These are phyloP conservation scores for Amylostereum chailletii DNA, from an alignment of 1,284 basidiomycete species.

Conservation along the genomic window DNA sequence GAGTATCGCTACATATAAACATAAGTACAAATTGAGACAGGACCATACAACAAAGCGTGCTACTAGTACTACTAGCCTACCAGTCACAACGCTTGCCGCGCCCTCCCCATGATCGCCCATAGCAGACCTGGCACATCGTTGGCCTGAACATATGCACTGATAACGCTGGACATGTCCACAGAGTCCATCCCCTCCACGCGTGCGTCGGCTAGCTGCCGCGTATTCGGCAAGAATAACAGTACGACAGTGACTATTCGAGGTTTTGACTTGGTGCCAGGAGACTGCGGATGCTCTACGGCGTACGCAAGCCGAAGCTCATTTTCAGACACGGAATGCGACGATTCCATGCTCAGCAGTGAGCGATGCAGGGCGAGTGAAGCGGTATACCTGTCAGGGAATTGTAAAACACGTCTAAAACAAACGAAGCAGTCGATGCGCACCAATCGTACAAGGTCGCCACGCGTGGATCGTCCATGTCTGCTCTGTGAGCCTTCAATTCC, in stretches of 20 bases:
- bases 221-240: constrained; percentile 62
- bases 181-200: constrained; percentile 42
- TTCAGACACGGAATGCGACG: constrained; percentile 52
- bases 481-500: constrained; percentile 46
- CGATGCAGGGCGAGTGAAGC: constrained; percentile 58
- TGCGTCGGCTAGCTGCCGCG: constrained; percentile 50
- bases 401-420: not conserved
- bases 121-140: constrained; percentile 69
- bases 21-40: not conserved
- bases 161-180: constrained; percentile 48
- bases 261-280: constrained; percentile 2
- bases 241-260: constrained; percentile 35
- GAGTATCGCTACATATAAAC: not conserved
- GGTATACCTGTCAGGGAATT: constrained; percentile 48
- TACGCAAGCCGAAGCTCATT: constrained; percentile 72
- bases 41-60: too few species aligned
- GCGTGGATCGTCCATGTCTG: constrained; percentile 58
- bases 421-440: constrained; percentile 27
- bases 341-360: constrained; percentile 49
- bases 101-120: constrained; percentile 49
- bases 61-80: not conserved
- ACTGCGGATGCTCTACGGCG: constrained; percentile 24
- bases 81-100: constrained; percentile 16
- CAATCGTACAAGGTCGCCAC: constrained; percentile 61
- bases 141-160: constrained; percentile 53